Evolutionary conservation across 2,329 filamentous ascomycete genomes (phyloP).

Genomic region (Tricladium varicosporioides): DNA sequence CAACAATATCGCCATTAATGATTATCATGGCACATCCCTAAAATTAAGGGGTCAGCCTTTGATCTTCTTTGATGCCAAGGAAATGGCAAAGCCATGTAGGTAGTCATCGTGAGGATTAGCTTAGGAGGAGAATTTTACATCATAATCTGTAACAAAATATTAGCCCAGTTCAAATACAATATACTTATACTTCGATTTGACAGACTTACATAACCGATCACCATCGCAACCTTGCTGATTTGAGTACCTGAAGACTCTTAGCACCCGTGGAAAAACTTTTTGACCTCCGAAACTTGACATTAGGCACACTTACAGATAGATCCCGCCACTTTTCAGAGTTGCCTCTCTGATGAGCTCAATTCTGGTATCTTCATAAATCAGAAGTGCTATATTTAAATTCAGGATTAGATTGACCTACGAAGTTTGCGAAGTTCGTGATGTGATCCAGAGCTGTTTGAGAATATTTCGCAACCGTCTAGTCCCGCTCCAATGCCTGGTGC

Average conservation of each 20-base stretch:
- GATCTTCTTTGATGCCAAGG: too few relatives aligned
- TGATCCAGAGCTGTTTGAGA: slow-evolving; percentile 67
- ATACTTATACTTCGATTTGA: too few relatives aligned
- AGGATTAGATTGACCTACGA: too few relatives aligned
- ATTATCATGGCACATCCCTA: slow-evolving; percentile 61
- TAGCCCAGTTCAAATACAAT: too few relatives aligned
- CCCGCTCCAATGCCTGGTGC: slow-evolving; percentile 51
- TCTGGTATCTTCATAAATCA: slow-evolving; percentile 42
- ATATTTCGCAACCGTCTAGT: slow-evolving; percentile 70
- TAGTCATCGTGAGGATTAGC: too few relatives aligned
- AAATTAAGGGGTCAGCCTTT: slow-evolving; percentile 40
- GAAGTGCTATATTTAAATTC: too few relatives aligned
- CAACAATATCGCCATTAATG: slow-evolving; percentile 58
- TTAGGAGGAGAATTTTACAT: too few relatives aligned
- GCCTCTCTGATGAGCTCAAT: slow-evolving; percentile 65
- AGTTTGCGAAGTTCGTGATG: slow-evolving; percentile 70
- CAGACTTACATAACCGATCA: slow-evolving; percentile 47
- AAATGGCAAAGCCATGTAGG: too few relatives aligned
- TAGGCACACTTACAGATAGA: slow-evolving; percentile 42
- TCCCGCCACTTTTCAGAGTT: slow-evolving; percentile 59
- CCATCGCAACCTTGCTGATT: slow-evolving; percentile 61
- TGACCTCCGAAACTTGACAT: too few relatives aligned
- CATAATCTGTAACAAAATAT: too few relatives aligned
- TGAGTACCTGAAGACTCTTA: slow-evolving; percentile 23
- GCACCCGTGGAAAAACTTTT: too few relatives aligned